Base-by-base conservation (phyloP, 192 early-diverging fungal species). In the Backusella australiensis region DNA sequence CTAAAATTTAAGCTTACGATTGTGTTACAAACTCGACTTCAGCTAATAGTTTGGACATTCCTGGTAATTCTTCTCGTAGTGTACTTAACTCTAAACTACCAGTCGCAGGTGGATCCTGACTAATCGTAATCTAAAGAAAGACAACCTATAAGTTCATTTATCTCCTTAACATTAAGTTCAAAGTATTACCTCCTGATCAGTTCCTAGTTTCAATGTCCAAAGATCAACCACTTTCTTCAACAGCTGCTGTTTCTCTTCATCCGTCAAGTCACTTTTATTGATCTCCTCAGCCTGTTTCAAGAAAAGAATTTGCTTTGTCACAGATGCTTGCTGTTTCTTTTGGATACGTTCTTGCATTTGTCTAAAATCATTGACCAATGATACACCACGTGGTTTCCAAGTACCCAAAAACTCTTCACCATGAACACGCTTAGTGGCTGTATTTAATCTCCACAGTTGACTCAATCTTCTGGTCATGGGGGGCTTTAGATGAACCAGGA, bases 341-440 rank as follows among this genome's bases (percentile, higher is more conserved):
- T 59, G 49, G 17, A 89, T 73, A 1, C 63, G 56, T 1, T 76
- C 74, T 29, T 73, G 80, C 19, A 82, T 81, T 12, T 78, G 49
- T 65, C 77, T 78, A 71, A 78, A 93, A 36, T 89, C 91, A 53
- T 88, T 83, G 14, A 94, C 83, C 56, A 90, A 78, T 0, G 85
- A 89, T 2, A 94, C 85, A 19, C 93, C 90, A 3, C 92, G 87
- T 2, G 93, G 93, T 49, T 88, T 85, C 92, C 92, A 93, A 6
- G 67, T 44, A 1, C 81, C 84, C 63, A 94, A 78, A 26, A 87
- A 85, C 63, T 94, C 93, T 71, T 93, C 88, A 29, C 92, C 93
- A 12, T 92, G 89, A 14, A 94, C 90, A 76, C 92, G 91, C 75
- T 92, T 88, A 19, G 85, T 85, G 9, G 87, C 89, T 3, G 91